These are phyloP conservation scores for Chlamydomonas incerta DNA, from an alignment of 139 green algal genomes.

Conservation along the genomic window DNA sequence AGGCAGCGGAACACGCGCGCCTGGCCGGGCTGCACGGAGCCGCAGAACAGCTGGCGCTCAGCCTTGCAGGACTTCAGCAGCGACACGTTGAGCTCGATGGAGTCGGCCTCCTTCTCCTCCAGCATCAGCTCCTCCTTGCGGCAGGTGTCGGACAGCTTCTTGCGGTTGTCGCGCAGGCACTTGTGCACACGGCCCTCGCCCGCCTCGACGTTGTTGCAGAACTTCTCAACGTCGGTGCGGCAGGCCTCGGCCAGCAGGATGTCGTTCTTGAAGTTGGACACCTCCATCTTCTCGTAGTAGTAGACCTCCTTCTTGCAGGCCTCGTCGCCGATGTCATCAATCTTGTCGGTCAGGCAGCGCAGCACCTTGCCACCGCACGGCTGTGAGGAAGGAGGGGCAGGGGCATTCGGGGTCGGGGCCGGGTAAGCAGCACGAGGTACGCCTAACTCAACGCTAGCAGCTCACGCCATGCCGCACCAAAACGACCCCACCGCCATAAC, in stretches of 20 bases:
- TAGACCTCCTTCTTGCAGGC: conserved; percentile 85
- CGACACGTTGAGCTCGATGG: conserved; percentile 71
- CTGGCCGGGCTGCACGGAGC: conserved; percentile 61
- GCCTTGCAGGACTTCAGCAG: conserved; percentile 64
- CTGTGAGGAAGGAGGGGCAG: conserved; percentile 37
- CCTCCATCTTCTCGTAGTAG: conserved; percentile 88
- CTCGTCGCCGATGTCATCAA: conserved; percentile 72
- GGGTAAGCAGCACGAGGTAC: too few species aligned
- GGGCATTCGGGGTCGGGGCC: too few species aligned
- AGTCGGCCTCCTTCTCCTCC: conserved; percentile 67
- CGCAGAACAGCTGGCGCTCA: conserved; percentile 80
- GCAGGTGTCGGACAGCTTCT: conserved; percentile 75
- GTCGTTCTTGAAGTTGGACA: conserved; percentile 76
- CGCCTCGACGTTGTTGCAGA: conserved; percentile 73
- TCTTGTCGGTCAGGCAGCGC: conserved; percentile 85
- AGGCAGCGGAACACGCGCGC: conserved; percentile 81
- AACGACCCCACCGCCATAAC: too few species aligned
- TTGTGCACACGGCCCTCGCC: conserved; percentile 79
- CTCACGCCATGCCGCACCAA: too few species aligned
- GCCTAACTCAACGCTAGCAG: too few species aligned
- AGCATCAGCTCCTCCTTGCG: conserved; percentile 83
- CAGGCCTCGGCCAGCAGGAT: conserved; percentile 79
- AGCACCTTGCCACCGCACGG: conserved; percentile 85
- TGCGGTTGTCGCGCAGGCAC: conserved; percentile 80
- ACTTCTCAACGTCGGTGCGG: conserved; percentile 73